A percentile compares a stretch with the other conserved stretches of the same genome.
phyloP scores from a whole-genome alignment of 2,329 filamentous ascomycete species.

The Aspergillus neotritici region DNA sequence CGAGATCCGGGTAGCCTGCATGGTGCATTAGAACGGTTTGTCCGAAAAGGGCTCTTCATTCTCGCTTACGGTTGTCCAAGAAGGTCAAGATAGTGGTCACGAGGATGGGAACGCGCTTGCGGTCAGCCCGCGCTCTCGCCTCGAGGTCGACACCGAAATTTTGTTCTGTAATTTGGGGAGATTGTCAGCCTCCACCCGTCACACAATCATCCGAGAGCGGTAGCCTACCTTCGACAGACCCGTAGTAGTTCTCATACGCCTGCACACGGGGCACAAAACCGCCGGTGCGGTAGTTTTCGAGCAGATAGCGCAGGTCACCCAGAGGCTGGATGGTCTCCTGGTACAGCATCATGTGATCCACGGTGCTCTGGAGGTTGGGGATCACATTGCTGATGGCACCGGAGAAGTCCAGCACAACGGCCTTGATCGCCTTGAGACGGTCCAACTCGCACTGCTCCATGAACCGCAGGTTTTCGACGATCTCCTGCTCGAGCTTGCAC shows the following conservation, averaged over 20 bases:
- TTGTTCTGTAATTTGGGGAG: constrained; percentile 57
- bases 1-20: constrained; percentile 82
- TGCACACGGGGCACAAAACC: constrained; percentile 85
- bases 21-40: constrained; percentile 4
- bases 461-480: constrained; percentile 86
- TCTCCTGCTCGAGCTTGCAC: constrained; percentile 92
- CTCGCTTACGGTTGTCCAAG: constrained; percentile 70
- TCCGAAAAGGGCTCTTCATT: neutral
- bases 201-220: constrained; percentile 2
- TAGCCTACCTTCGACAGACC: constrained; percentile 70
- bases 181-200: neutral
- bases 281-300: constrained; percentile 95
- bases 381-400: constrained; percentile 97
- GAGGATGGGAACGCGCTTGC: constrained; percentile 88
- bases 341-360: constrained; percentile 98
- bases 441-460: constrained; percentile 97
- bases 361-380: constrained; percentile 86
- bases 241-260: constrained; percentile 98
- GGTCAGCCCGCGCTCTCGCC: constrained; percentile 82
- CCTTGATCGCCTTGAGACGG: constrained; percentile 94
- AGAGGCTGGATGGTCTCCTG: constrained; percentile 96
- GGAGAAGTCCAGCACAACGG: constrained; percentile 94
- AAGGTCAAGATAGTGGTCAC: constrained; percentile 92
- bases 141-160: constrained; percentile 98
- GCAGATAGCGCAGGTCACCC: constrained; percentile 82